These are phyloP conservation scores for Teratosphaeria destructans DNA, from an alignment of 2,329 filamentous ascomycete species.

Conservation along the genomic window DNA sequence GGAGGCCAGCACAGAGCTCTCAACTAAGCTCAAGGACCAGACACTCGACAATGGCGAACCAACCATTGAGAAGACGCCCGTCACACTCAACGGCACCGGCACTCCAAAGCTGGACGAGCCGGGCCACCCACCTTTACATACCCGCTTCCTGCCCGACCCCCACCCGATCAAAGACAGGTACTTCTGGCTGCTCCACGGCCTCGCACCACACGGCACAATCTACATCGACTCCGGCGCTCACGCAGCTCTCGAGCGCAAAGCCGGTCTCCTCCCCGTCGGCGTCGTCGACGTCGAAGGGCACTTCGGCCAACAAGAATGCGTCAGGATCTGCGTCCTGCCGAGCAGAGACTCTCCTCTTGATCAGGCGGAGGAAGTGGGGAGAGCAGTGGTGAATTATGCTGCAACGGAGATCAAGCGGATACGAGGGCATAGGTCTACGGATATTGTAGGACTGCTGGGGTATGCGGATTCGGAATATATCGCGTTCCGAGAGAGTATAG, in stretches of 20 bases:
- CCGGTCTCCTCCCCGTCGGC: conserved; percentile 81
- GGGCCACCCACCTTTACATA: conserved; percentile 57
- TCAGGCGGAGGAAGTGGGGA: conserved; percentile 58
- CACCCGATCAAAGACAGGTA: conserved; percentile 84
- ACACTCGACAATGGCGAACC: not conserved
- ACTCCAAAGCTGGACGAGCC: conserved; percentile 22
- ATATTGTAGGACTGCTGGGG: conserved; percentile 70
- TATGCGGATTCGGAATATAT: conserved; percentile 96
- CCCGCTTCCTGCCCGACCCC: conserved; percentile 76
- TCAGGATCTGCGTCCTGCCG: conserved; percentile 69
- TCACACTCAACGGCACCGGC: conserved; percentile 13
- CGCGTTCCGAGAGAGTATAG: conserved; percentile 77
- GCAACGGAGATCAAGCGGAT: conserved; percentile 73
- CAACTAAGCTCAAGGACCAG: conserved; percentile 6
- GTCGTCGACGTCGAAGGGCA: conserved; percentile 78
- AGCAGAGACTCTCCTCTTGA: conserved; percentile 37
- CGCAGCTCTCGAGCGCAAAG: conserved; percentile 68
- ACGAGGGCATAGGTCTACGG: conserved; percentile 69
- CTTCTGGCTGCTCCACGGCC: conserved; percentile 93
- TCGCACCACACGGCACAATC: conserved; percentile 78
- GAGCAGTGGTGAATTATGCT: conserved; percentile 89
- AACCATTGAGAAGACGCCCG: conserved; percentile 9
- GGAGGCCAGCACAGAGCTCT: conserved; percentile 16
- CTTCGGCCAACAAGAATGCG: conserved; percentile 88
- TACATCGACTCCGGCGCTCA: conserved; percentile 91